phyloP scores from a whole-genome alignment of 2,329 filamentous ascomycete species.

The Fusarium sp. region DNA sequence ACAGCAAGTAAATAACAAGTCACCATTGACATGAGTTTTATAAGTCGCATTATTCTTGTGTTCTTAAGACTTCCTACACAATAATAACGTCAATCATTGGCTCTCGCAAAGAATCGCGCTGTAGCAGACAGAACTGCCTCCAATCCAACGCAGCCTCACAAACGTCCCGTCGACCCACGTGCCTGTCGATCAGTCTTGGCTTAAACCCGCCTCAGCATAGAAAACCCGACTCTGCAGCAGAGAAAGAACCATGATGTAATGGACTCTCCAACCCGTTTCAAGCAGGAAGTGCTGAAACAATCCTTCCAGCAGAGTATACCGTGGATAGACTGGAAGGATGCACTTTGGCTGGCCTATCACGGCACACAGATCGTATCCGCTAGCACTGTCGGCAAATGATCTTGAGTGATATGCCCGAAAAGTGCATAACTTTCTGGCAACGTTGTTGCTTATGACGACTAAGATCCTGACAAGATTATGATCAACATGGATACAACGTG shows the following conservation, averaged over 20 bases:
- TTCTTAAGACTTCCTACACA: not conserved
- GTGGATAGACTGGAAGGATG: not conserved
- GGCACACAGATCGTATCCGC: not conserved
- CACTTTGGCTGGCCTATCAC: not conserved
- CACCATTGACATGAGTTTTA: no score
- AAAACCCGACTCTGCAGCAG: not conserved
- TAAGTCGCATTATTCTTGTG: fast-evolving
- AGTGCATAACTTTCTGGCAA: not conserved
- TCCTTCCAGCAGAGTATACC: not conserved
- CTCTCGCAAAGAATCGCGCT: not conserved
- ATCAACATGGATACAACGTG: not conserved
- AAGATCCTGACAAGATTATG: not conserved
- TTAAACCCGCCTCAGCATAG: not conserved
- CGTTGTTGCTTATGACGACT: no score
- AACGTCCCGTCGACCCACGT: conserved; percentile 11
- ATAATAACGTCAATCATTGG: not conserved
- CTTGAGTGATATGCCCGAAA: not conserved
- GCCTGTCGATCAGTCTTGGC: conserved; percentile 22
- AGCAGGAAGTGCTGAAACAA: not conserved
- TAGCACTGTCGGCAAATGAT: not conserved
- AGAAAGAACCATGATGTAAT: conserved; percentile 11
- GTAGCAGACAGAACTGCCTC: not conserved
- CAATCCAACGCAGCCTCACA: not conserved
- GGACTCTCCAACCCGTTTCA: not conserved
- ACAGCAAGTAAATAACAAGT: not conserved